Percentiles rank a stretch among this genome's conserved stretches.
Conservation (phyloP, 306 rosid genomes). For the Vicia sativa region DNA sequence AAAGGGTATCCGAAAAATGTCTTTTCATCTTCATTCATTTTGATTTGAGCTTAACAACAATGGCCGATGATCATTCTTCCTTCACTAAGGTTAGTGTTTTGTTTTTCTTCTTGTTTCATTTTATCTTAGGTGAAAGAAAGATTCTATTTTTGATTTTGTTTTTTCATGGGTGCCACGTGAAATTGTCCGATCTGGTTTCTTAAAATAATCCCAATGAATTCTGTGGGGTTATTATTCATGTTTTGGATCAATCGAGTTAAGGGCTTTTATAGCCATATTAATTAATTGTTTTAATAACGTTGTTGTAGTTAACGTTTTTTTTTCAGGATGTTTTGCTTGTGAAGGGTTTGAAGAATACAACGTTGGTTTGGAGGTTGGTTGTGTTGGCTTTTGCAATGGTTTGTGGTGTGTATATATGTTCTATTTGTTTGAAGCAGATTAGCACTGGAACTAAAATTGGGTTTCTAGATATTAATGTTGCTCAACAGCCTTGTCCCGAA, state of each 20-base stretch:
- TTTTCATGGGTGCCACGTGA: slow-evolving; percentile 53
- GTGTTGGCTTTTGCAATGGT: slow-evolving; percentile 81
- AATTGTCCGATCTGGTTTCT: slow-evolving; percentile 52
- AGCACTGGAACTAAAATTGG: slow-evolving; percentile 56
- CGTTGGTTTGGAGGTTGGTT: slow-evolving; percentile 75
- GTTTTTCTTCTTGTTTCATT: neutral
- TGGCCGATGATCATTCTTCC: slow-evolving; percentile 83
- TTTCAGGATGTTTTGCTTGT: slow-evolving; percentile 62
- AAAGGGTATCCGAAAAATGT: slow-evolving; percentile 57
- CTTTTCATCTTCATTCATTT: slow-evolving; percentile 59
- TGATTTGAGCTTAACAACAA: slow-evolving; percentile 65
- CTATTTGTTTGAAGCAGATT: slow-evolving; percentile 85
- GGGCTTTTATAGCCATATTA: slow-evolving; percentile 6
- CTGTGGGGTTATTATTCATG: slow-evolving; percentile 39
- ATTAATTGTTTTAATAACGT: slow-evolving; percentile 27
- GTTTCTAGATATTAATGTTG: slow-evolving; percentile 53
- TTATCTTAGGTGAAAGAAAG: slow-evolving; percentile 36
- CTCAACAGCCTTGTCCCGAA: slow-evolving; percentile 68
- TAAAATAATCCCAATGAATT: slow-evolving; percentile 35
- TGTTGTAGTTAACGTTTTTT: slow-evolving; percentile 31
- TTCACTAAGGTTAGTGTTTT: slow-evolving; percentile 66
- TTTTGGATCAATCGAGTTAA: slow-evolving; percentile 31
- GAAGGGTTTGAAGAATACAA: slow-evolving; percentile 75
- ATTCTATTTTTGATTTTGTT: slow-evolving; percentile 34
- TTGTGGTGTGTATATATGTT: slow-evolving; percentile 89